A percentile compares a stretch with the other conserved stretches of the same genome.
These are phyloP conservation scores for Colletotrichum truncatum DNA, from an alignment of 2,329 filamentous ascomycete species.

Conservation along the genomic window DNA sequence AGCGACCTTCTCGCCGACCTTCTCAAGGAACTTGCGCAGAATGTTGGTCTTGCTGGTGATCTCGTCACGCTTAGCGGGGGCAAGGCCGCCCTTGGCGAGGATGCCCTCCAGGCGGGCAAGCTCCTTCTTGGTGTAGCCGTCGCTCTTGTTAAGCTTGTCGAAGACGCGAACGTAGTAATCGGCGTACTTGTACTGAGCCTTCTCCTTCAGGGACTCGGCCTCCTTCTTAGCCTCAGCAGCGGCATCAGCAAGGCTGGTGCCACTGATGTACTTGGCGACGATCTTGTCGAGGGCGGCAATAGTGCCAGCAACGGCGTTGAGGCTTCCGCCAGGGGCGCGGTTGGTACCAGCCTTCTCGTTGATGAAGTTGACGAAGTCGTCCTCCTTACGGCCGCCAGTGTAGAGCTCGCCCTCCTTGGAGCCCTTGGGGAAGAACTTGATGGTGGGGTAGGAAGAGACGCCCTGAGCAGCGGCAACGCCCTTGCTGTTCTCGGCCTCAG, in stretches of 20 bases:
- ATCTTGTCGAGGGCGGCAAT: constrained; percentile 81
- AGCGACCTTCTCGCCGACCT: constrained; percentile 60
- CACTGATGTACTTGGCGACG: constrained; percentile 77
- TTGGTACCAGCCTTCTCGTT: constrained; percentile 91
- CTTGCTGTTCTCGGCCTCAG: constrained; percentile 88
- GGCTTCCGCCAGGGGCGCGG: constrained; percentile 81
- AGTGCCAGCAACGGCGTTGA: constrained; percentile 83
- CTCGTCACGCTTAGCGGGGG: constrained; percentile 88
- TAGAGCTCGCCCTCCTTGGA: constrained; percentile 78
- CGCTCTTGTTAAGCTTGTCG: constrained; percentile 82
- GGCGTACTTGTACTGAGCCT: constrained; percentile 77
- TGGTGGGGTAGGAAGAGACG: constrained; percentile 90
- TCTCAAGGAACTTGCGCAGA: constrained; percentile 77
- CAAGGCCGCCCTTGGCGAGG: constrained; percentile 85
- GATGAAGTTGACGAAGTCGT: constrained; percentile 80
- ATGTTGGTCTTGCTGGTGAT: constrained; percentile 89
- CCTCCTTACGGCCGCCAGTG: constrained; percentile 78
- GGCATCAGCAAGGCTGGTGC: constrained; percentile 69
- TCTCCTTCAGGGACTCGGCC: constrained; percentile 70
- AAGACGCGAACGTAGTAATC: constrained; percentile 95
- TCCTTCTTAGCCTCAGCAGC: constrained; percentile 77
- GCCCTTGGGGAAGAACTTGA: constrained; percentile 96
- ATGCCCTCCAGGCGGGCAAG: constrained; percentile 81
- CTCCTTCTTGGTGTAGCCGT: constrained; percentile 87
- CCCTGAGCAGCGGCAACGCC: constrained; percentile 78